Conservation (phyloP, 2,329 filamentous ascomycete genomes). For the Thelonectria discophora region DNA sequence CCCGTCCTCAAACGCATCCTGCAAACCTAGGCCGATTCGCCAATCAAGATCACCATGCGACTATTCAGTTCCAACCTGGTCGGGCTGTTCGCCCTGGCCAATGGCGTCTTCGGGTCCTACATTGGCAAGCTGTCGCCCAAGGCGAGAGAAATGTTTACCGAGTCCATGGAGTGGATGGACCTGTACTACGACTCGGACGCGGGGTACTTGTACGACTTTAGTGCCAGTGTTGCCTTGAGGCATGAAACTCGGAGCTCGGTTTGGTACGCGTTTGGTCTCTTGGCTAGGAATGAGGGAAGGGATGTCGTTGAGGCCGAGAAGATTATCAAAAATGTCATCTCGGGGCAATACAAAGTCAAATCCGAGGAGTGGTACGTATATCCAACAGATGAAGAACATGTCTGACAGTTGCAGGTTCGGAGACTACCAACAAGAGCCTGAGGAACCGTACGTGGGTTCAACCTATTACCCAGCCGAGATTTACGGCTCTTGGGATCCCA, state of each 20-base stretch:
- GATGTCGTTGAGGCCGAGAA: constrained; percentile 61
- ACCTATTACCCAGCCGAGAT: constrained; percentile 59
- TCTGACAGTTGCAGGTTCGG: constrained; percentile 28
- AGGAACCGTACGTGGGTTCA: constrained; percentile 66
- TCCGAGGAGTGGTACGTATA: constrained; percentile 61
- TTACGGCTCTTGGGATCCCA: constrained; percentile 69
- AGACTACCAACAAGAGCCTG: constrained; percentile 63
- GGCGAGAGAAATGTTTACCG: constrained; percentile 29
- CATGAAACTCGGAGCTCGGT: constrained; percentile 66
- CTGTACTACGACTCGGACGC: constrained; percentile 60
- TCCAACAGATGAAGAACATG: no score
- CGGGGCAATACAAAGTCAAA: constrained; percentile 60
- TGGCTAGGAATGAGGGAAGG: constrained; percentile 61
- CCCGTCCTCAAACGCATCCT: not conserved
- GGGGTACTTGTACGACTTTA: constrained; percentile 63
- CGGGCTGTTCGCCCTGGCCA: constrained; percentile 4
- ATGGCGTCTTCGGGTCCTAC: constrained; percentile 1
- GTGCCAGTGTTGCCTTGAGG: constrained; percentile 54
- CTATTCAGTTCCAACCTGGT: not conserved
- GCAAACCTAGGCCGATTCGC: not conserved
- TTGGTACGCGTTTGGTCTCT: constrained; percentile 68
- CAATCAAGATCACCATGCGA: constrained; percentile 10
- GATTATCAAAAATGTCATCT: constrained; percentile 64
- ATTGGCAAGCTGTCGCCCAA: constrained; percentile 16
- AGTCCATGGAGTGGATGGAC: constrained; percentile 57